phyloP scores from a whole-genome alignment of 805 yeast genomes.

The Saturnispora bothae region DNA sequence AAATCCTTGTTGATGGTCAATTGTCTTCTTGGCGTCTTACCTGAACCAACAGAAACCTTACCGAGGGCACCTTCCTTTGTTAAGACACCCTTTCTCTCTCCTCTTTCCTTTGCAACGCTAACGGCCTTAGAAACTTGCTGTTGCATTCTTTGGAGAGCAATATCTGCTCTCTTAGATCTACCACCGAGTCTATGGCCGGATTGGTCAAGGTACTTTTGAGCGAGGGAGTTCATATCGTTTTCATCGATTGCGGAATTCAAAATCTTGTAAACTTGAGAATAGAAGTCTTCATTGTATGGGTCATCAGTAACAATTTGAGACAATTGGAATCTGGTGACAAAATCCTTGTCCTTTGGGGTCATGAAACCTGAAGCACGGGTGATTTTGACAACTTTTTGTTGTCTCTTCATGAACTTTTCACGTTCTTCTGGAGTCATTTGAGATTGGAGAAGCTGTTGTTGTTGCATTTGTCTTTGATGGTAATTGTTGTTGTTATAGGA shows the following conservation, averaged over 20 bases:
- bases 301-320: conserved; percentile 95
- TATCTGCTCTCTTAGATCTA: conserved; percentile 71
- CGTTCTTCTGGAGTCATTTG: conserved; percentile 63
- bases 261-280: conserved; percentile 82
- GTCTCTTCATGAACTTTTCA: conserved; percentile 54
- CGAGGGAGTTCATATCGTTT: conserved; percentile 67
- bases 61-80: conserved; percentile 82
- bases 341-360: conserved; percentile 96
- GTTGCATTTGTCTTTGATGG: conserved; percentile 18
- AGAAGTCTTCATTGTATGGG: conserved; percentile 94
- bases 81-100: conserved; percentile 52
- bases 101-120: conserved; percentile 78
- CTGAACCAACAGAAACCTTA: conserved; percentile 65
- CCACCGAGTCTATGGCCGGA: conserved; percentile 89
- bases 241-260: conserved; percentile 49
- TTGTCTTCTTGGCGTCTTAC: conserved; percentile 82
- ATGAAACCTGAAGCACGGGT: conserved; percentile 82
- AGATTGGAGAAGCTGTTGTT: conserved; percentile 25
- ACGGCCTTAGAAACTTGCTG: conserved; percentile 96
- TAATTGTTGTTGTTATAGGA: conserved; percentile 1
- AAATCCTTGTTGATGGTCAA: conserved; percentile 42
- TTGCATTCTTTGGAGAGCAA: conserved; percentile 94
- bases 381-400: conserved; percentile 64
- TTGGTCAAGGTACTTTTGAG: conserved; percentile 83
- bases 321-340: conserved; percentile 85